Base-by-base conservation (phyloP, 306 rosid species). In the Citrullus colocynthis region DNA sequence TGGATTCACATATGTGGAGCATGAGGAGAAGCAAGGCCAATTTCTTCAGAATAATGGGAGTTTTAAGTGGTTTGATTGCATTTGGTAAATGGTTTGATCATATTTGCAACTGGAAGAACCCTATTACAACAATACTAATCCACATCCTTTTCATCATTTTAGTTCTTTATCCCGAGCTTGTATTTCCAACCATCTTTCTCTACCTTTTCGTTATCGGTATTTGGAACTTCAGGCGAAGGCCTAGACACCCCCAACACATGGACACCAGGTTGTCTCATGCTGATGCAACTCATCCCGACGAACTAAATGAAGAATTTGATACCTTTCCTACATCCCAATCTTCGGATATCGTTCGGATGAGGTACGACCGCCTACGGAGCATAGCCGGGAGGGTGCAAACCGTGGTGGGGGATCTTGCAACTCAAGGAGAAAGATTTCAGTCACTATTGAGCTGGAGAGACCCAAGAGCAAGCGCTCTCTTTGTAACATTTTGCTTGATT, bases 21-120 rank as follows among this genome's bases (percentile, higher is more conserved):
- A 93, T 93, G 93, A 86, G 98, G 85, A 91, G 96, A 78, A 93
- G 97, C 93, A 93, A 93, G 79, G 98, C 98, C 9, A 93, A 93
- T 80, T 93, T 93, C 85, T 93, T 93, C 84, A 78, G 98, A 57
- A 91, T 93, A n/a, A 91, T 93, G 96, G 91, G 88, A 80, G 96
- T 93, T 32, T 84, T 90, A 5, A 73, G 86, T 11, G 89, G 97
- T 30, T 59, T 90, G 71, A 88, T 93, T 59, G 92, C 92, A 4
- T 84, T 88, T 11, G 97, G 91, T 57, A 91, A 81, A 80, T 90
- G 97, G 98, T 88, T 93, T 75, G 97, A 91, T 85, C 96, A 88
- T 51, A 93, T 93, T 21, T 89, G 98, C 92, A 64, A 90, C 60
- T 93, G 98, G 98, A 91, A 79, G 78, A 93, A 93, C 81, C 97